A percentile compares a stretch with the other conserved stretches of the same genome.
Evolutionary conservation across 345 rosid genomes (phyloP).

Genomic region (Barbarea vulgaris): DNA sequence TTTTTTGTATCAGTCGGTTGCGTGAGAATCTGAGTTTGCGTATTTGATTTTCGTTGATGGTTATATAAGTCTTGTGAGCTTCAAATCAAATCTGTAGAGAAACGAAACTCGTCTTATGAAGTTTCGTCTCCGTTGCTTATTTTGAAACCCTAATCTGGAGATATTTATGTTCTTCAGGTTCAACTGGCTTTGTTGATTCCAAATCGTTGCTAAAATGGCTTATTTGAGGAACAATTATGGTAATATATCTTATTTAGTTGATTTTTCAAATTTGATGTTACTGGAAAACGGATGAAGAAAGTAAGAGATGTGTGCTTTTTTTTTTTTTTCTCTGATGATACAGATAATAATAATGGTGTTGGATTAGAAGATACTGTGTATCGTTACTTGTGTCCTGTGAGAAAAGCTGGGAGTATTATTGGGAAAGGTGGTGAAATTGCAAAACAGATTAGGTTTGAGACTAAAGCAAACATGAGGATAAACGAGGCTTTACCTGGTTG

Average conservation of each 20-base stretch:
- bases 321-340: constrained; percentile 30
- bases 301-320: constrained; percentile 31
- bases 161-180: constrained; percentile 19
- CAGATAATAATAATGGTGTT: constrained; percentile 46
- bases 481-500: constrained; percentile 55
- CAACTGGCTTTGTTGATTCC: constrained; percentile 9
- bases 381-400: constrained; percentile 61
- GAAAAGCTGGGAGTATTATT: constrained; percentile 64
- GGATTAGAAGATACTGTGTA: constrained; percentile 61
- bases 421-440: constrained; percentile 72
- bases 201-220: constrained; percentile 45
- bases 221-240: constrained; percentile 51
- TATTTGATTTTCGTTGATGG: background rate
- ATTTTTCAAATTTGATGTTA: constrained; percentile 34
- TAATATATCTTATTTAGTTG: constrained; percentile 37
- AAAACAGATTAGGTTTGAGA: constrained; percentile 61
- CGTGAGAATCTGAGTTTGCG: constrained; percentile 26
- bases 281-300: constrained; percentile 41
- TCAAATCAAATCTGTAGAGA: background rate
- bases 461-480: constrained; percentile 57
- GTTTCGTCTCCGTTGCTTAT: background rate
- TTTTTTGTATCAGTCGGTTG: background rate
- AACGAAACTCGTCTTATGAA: background rate
- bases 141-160: constrained; percentile 16
- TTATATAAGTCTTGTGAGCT: background rate